Evolutionary conservation across 2,329 filamentous ascomycete species (phyloP).

Genomic region (Fusarium sp.): DNA sequence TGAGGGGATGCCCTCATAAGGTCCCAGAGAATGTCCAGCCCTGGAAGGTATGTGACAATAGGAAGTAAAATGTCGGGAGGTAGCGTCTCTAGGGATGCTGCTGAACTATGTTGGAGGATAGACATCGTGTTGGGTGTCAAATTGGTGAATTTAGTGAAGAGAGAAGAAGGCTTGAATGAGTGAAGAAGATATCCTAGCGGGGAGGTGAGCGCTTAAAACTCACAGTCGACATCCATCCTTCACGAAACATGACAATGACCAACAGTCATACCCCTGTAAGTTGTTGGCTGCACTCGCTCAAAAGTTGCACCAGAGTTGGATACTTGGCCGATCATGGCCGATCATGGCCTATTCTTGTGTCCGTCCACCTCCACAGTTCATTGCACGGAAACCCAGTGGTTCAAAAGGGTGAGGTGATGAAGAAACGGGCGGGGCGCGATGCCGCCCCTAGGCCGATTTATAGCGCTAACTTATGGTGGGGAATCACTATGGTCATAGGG

Average conservation of each 20-base stretch:
- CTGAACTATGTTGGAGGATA: neutral
- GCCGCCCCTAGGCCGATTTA: too few species aligned
- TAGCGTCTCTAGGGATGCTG: constrained; percentile 13
- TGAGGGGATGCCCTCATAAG: constrained; percentile 25
- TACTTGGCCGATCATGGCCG: neutral
- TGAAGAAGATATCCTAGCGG: neutral
- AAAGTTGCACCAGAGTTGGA: neutral
- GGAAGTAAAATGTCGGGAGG: constrained; percentile 25
- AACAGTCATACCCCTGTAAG: neutral
- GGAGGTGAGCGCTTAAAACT: neutral
- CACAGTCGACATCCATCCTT: neutral
- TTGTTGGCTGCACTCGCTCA: neutral
- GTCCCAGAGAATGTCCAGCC: constrained; percentile 32
- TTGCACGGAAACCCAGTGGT: too few species aligned
- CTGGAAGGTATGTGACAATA: constrained; percentile 20
- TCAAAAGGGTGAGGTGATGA: too few species aligned
- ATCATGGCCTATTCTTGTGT: neutral
- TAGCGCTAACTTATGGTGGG: too few species aligned
- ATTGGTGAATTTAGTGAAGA: neutral
- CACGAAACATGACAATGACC: neutral
- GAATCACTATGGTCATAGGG: too few species aligned
- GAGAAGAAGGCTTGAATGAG: neutral
- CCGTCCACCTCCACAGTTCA: neutral
- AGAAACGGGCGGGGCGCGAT: too few species aligned
- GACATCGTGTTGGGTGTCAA: neutral